Evolutionary conservation across 225 moss, liverwort and hornwort species (phyloP).

Genomic region (Physcomitrellopsis africana): DNA sequence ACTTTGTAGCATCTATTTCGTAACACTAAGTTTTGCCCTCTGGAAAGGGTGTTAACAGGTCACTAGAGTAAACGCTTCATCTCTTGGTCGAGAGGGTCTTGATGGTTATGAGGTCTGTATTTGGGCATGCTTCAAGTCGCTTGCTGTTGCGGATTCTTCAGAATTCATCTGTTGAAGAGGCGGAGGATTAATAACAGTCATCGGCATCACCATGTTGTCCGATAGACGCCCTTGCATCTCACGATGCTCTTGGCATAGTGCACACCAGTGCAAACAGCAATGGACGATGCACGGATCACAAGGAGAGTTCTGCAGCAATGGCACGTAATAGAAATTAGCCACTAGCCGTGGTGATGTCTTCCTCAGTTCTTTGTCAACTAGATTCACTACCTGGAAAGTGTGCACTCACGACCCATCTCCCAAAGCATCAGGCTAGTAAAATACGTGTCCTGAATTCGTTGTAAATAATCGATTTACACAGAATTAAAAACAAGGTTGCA

Average conservation of each 20-base stretch:
- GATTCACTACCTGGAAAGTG: too few species aligned
- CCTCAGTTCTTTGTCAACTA: too few species aligned
- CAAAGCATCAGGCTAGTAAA: too few species aligned
- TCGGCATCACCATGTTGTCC: slow-evolving; percentile 68
- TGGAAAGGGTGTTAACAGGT: too few species aligned
- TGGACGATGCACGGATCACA: slow-evolving; percentile 74
- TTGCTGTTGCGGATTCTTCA: slow-evolving; percentile 57
- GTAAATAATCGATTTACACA: not conserved
- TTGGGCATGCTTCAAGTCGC: slow-evolving; percentile 58
- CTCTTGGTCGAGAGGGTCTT: too few species aligned
- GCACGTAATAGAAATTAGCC: too few species aligned
- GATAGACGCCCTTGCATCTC: slow-evolving; percentile 72
- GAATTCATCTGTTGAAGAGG: slow-evolving; percentile 55
- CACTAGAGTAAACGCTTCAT: too few species aligned
- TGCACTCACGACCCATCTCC: too few species aligned
- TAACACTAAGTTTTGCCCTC: too few species aligned
- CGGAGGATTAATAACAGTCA: slow-evolving; percentile 76
- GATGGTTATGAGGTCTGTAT: slow-evolving; percentile 47
- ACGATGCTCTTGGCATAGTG: slow-evolving; percentile 71
- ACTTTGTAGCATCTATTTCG: too few species aligned
- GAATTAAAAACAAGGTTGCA: slow-evolving; percentile 3
- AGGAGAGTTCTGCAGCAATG: slow-evolving; percentile 49
- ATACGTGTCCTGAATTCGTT: too few species aligned
- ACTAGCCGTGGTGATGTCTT: too few species aligned
- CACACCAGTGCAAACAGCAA: slow-evolving; percentile 75